Conservation (phyloP, 257 asterid species). For the Handroanthus guayacan region DNA sequence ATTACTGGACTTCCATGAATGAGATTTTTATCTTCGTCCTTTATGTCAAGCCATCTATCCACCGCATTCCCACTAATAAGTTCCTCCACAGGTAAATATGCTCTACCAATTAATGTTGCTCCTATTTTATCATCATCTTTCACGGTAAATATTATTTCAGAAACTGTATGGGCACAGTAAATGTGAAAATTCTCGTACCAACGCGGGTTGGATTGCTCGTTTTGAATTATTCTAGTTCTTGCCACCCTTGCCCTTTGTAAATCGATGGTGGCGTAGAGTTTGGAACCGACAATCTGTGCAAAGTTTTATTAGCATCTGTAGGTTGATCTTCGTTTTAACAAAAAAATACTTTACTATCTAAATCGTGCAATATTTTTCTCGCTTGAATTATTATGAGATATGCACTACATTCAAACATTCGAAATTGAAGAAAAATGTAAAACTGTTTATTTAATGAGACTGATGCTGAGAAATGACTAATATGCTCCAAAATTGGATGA, state of each 20-base stretch:
- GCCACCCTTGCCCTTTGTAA: conserved; percentile 76
- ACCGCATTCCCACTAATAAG: conserved; percentile 50
- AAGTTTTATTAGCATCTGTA: not conserved
- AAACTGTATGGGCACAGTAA: conserved; percentile 73
- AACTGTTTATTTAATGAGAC: too few species aligned
- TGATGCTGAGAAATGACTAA: too few species aligned
- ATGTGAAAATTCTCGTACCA: conserved; percentile 73
- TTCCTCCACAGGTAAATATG: conserved; percentile 70
- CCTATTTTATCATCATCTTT: conserved; percentile 69
- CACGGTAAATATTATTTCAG: conserved; percentile 70
- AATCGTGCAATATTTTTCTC: too few species aligned
- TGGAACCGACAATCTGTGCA: conserved; percentile 59
- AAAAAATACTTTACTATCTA: too few species aligned
- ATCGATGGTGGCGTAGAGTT: conserved; percentile 77
- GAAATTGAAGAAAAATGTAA: too few species aligned
- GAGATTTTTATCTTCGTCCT: conserved; percentile 62
- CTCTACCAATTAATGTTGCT: conserved; percentile 83
- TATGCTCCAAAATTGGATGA: too few species aligned
- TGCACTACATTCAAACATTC: too few species aligned
- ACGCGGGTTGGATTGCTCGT: conserved; percentile 63
- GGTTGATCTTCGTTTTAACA: not conserved
- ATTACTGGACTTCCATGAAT: conserved; percentile 64
- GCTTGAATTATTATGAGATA: too few species aligned
- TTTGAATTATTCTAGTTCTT: conserved; percentile 57
- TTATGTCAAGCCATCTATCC: conserved; percentile 64